Evolutionary conservation across 345 rosid genomes (phyloP), one percentile per base, ranked within the genome.

Genomic region (Arabidopsis suecica): DNA sequence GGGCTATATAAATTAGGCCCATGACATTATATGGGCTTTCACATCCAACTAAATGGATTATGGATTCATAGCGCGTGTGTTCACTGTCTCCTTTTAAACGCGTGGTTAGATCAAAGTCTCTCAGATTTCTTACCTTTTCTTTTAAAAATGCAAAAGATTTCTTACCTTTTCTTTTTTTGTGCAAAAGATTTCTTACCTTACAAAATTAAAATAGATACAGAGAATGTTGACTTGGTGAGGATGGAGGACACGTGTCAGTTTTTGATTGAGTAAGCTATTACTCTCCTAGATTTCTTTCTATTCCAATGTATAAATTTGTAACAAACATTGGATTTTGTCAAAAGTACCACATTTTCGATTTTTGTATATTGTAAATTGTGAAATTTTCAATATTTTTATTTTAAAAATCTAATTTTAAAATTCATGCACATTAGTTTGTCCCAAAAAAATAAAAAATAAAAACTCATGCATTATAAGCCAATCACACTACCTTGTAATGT

Each of bases 1-100:
- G 55, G 33, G 44, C 25, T 12, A 22, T 32, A 28, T 38, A 38
- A 18, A 54, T 54, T 63, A 54, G 56, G 63, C 64, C 71, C 70
- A n/a, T 73, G 2, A 28, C 8, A 5, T 32, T 16, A 32, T 18
- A 28, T 41, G 70, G 56, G 56, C 63, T 72, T 63, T 32, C 7
- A 49, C 41, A 49, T 28, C 58, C 38, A 65, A 34, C 33, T 33
- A 4, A 8, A 48, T 16, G 37, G 18, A 14, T 44, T 5, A 14
- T 12, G 47, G n/a, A 12, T 12, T 5, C 18, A 44, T 44, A 13
- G 6, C 1, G 47, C 47, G 47, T 42, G 47, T 42, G 47, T 42
- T 12, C n/a, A 12, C 6, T 4, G 47, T 42, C 47, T 5, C n/a
- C n/a, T 12, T 12, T 13, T 0, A 2, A 41, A 41, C n/a, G 45